These are phyloP conservation scores for Citeromyces hawaiiensis DNA, from an alignment of 1,139 yeast species.

Conservation along the genomic window DNA sequence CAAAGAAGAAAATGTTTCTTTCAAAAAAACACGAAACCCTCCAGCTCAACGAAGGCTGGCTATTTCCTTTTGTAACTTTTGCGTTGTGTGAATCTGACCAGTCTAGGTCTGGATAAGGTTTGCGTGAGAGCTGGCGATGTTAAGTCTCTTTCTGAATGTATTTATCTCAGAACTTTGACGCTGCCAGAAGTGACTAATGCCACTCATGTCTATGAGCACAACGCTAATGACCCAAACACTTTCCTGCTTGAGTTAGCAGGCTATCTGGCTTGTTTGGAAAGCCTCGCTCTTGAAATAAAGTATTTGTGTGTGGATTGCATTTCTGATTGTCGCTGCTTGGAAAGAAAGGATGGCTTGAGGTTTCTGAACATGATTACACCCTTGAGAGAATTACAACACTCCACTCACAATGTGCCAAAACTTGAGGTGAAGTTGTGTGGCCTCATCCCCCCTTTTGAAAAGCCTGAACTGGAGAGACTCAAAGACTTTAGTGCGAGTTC, in stretches of 20 bases:
- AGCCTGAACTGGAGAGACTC: constrained; percentile 3
- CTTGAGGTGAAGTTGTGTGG: constrained; percentile 1
- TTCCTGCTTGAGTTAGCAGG: constrained; percentile 1
- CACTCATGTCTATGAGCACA: constrained; percentile 2
- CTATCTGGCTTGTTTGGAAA: constrained; percentile 1
- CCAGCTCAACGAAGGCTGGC: not conserved
- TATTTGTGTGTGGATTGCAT: constrained; percentile 4
- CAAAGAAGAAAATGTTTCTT: not conserved
- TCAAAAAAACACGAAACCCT: not conserved
- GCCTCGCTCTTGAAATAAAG: constrained; percentile 4
- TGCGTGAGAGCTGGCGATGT: constrained; percentile 1
- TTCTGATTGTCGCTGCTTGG: constrained; percentile 3
- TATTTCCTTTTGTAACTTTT: not conserved
- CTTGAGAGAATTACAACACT: constrained; percentile 2
- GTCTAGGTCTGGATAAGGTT: constrained; percentile 4
- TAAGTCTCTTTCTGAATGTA: not conserved
- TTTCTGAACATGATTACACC: constrained; percentile 5
- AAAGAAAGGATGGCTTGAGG: constrained; percentile 1
- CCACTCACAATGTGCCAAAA: not conserved
- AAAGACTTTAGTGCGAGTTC: not conserved
- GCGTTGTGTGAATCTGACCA: constrained; percentile 1
- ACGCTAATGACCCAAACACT: constrained; percentile 1
- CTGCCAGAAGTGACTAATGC: constrained; percentile 4
- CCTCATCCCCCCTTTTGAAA: constrained; percentile 2
- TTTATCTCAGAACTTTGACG: constrained; percentile 2